Base-by-base conservation (phyloP, 2,329 filamentous ascomycete species). In the Diaporthe ilicicola region DNA sequence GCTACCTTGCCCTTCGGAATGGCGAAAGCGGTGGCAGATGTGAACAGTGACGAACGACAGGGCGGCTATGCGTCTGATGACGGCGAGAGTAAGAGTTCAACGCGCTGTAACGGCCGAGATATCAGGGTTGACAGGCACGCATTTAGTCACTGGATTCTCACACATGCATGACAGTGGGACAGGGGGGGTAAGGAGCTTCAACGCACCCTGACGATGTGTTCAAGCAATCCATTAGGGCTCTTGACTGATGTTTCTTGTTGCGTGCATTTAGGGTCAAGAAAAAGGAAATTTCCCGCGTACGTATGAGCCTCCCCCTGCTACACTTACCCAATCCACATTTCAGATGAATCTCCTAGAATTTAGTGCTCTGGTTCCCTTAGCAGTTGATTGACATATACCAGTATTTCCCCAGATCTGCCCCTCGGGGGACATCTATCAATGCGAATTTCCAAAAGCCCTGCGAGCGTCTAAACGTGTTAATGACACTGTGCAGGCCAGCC, bases 381-480 rank as follows among this genome's bases (percentile, higher is more conserved):
- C n/a, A n/a, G n/a, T n/a, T n/a, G n/a, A n/a, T n/a, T n/a, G n/a
- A n/a, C n/a, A n/a, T n/a, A n/a, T n/a, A n/a, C n/a, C 80, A 15
- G 74, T 82, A 4, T 82, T 82, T 48, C 76, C 78, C 4, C 77
- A 81, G 54, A 77, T 79, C 2, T 82, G 80, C 69, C 72, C 75
- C 3, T 77, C 78, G 15, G 77, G 82, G 65, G 76, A 76, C 3
- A 69, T 82, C 15, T 75, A 80, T 54, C 77, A 76, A 4, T 88
- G 86, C 78, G 78, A 81, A n/a, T 88, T 86, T 70, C 79, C 83
- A 8, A 86, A 86, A 69, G 77, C 77, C 19, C 75, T 80, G 9
- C 80, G 87, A 68, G 81, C 82, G 5, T 82, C 80, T 2, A 77
- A 79, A 10, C 82, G 84, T 64, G 79, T 83, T 69, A 83, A 84